Evolutionary conservation across 2,329 filamentous ascomycete species (phyloP), one percentile per base, ranked within the genome.

Genomic region (Talaromyces rugulosus): DNA sequence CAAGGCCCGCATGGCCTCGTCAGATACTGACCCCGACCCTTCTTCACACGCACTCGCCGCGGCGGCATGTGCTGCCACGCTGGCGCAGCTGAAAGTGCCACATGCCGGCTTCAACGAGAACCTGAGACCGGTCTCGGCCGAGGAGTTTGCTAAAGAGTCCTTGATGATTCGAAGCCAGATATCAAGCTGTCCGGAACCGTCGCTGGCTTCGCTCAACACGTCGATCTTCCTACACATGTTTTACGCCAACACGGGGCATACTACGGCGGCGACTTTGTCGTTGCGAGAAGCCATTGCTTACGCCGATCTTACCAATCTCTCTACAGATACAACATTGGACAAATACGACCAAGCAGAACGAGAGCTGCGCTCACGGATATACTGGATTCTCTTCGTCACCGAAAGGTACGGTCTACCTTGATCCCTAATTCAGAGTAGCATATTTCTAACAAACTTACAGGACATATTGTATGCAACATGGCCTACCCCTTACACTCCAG

Each of bases 161-260:
- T 52, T 62, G 36, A 28, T 40, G 27, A 42, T 58, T 51, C 60
- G 60, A 59, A 36, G 16, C 56, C 56, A 42, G 47, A 40, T 53
- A 4, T 53, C 60, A 34, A 59, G 34, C 27, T 50, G 9, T 52
- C 53, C n/a, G 28, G 34, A n/a, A 18, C 23, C 34, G 44, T 56
- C 40, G 54, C 30, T 14, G 27, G 58, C 28, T 40, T 58, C 40
- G 54, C 51, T 66, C 4, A 56, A 61, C 4, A 64, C 62, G n/a
- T 66, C 64, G 0, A 57, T 64, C 4, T 66, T 66, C 40, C 63
- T 66, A 36, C 64, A 66, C 23, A 66, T 66, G 60, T 66, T 64
- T 47, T 64, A 66, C 16, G 64, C 64, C 33, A 66, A 66, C 53
- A 63, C 60, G n/a, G 64, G 60, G 9, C 64, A 66, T 50, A 55